Evolutionary conservation across 495 filamentous ascomycete species (phyloP).

Genomic region (Podospora fimiseda): DNA sequence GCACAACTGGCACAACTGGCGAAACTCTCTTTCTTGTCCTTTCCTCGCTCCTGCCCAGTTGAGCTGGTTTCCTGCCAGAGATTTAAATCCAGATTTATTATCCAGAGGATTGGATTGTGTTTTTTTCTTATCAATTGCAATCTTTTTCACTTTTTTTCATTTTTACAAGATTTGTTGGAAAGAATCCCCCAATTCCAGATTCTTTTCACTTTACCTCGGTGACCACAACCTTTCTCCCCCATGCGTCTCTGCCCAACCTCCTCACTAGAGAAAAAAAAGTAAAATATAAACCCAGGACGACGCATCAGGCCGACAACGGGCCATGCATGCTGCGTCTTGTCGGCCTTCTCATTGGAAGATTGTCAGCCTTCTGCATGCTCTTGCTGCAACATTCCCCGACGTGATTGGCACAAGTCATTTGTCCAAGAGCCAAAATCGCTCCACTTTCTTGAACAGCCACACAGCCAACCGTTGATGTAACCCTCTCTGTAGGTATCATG

Average conservation of each 20-base stretch:
- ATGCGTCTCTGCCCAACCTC: conserved; percentile 30
- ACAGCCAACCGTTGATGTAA: background rate
- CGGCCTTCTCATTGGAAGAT: conserved; percentile 20
- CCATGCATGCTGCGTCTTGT: conserved; percentile 11
- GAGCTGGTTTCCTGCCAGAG: background rate
- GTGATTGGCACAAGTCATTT: conserved; percentile 23
- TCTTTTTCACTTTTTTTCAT: background rate
- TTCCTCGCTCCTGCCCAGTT: background rate
- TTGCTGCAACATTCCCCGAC: conserved; percentile 12
- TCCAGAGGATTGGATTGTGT: too few species aligned
- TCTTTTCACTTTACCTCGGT: too few species aligned
- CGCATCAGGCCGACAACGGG: conserved; percentile 22
- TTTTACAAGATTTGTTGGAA: too few species aligned
- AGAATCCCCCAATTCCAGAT: too few species aligned
- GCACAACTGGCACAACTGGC: conserved; percentile 7
- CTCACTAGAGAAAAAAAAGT: conserved; percentile 7
- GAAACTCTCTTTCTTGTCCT: background rate
- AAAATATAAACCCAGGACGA: conserved; percentile 11
- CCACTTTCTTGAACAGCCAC: background rate
- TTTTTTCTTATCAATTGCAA: too few species aligned
- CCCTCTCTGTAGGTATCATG: too few species aligned
- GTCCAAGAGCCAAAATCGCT: background rate
- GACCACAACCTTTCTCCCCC: background rate
- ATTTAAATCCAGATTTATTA: too few species aligned
- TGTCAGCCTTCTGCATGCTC: conserved; percentile 28